Evolutionary conservation across 2,329 filamentous ascomycete genomes (phyloP).

Genomic region (Hortaea sp.): DNA sequence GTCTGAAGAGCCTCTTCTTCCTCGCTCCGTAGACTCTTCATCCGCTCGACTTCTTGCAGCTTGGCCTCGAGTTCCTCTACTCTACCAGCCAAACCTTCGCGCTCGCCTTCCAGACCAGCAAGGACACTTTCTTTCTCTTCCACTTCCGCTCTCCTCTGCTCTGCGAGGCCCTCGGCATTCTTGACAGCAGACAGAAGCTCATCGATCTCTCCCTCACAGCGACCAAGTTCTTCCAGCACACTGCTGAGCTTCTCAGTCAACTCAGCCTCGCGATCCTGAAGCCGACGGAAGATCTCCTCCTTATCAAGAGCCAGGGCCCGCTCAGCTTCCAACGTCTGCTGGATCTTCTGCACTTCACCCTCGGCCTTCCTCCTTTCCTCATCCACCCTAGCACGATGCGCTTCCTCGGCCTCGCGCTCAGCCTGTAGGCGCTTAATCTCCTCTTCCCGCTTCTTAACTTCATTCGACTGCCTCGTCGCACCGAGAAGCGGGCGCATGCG

Average conservation of each 20-base stretch:
- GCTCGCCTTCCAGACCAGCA: slow-evolving; percentile 74
- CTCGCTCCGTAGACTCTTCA: slow-evolving; percentile 62
- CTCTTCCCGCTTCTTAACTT: slow-evolving; percentile 91
- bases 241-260: slow-evolving; percentile 86
- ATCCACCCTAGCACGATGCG: slow-evolving; percentile 69
- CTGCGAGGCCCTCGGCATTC: slow-evolving; percentile 73
- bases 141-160: slow-evolving; percentile 67
- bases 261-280: slow-evolving; percentile 84
- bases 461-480: slow-evolving; percentile 78
- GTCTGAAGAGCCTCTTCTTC: slow-evolving; percentile 68
- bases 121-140: slow-evolving; percentile 89
- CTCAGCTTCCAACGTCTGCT: slow-evolving; percentile 91
- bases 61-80: slow-evolving; percentile 60
- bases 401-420: slow-evolving; percentile 67
- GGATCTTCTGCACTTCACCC: slow-evolving; percentile 75
- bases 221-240: slow-evolving; percentile 87
- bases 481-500: slow-evolving; percentile 93
- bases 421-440: slow-evolving; percentile 80
- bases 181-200: slow-evolving; percentile 82
- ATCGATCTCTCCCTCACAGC: slow-evolving; percentile 86
- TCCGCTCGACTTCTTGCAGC: slow-evolving; percentile 59
- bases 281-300: slow-evolving; percentile 96
- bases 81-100: slow-evolving; percentile 59
- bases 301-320: slow-evolving; percentile 93
- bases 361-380: slow-evolving; percentile 85